phyloP scores from a whole-genome alignment of 208 protist genomes.

The Leishmania braziliensis region DNA sequence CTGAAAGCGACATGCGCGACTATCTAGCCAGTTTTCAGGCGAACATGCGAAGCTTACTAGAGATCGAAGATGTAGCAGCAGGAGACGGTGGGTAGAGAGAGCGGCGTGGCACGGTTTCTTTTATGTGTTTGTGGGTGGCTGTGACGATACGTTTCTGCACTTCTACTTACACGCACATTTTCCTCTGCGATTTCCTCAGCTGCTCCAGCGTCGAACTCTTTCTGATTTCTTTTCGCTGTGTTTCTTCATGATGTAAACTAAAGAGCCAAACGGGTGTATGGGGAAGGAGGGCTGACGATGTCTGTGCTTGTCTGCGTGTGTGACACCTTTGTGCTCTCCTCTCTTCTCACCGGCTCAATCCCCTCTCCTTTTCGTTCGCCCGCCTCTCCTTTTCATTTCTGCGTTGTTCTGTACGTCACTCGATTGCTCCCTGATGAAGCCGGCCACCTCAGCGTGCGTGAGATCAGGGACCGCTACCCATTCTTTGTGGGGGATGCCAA shows the following conservation, averaged over 20 bases:
- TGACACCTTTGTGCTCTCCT: not conserved
- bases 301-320: not conserved
- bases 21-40: conserved; percentile 31
- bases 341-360: too few species aligned
- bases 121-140: not conserved
- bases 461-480: not conserved
- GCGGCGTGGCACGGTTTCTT: too few species aligned
- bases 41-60: conserved; percentile 22
- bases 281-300: not conserved
- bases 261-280: not conserved
- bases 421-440: not conserved
- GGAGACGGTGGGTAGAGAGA: not conserved
- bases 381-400: not conserved
- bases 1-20: conserved; percentile 35
- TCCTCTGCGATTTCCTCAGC: not conserved
- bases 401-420: not conserved
- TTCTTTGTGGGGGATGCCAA: not conserved
- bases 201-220: not conserved
- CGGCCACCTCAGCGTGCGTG: not conserved
- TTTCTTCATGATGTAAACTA: conserved; percentile 2
- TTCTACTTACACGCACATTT: not conserved
- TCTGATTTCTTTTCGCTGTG: not conserved
- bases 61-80: not conserved
- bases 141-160: not conserved
- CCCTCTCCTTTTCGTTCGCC: not conserved